Base-by-base conservation (phyloP, 1,139 yeast genomes). In the Starmera stellimalicola region DNA sequence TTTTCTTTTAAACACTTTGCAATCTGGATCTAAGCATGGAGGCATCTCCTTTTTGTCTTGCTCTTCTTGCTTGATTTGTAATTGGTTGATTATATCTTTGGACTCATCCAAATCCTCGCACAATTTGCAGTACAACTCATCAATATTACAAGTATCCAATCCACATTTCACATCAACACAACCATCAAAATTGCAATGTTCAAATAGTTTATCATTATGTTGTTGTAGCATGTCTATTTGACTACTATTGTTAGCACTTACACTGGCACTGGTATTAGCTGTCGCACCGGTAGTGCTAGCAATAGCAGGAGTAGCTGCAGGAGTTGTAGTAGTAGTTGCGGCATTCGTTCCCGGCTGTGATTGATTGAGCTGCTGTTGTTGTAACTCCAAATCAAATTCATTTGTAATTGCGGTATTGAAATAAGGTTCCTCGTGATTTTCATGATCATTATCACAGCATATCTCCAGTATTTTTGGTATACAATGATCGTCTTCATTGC, bases 381-480 rank as follows among this genome's bases (percentile, higher is more conserved):
- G 25, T 7, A 22, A 22, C 3, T 22, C 25, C 7, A 26, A 9
- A 27, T 27, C 29, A 15, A 15, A 27, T 14, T 37, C 40, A 7
- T 32, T 27, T 4, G 15, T 8, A 3, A 28, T 14, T 18, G 23
- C 14, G 10, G 30, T 12, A 10, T 18, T 12, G 15, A 28, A 28
- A n/a, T 20, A 12, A 25, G 31, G 36, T 18, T 33, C 27, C 9
- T 31, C 18, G 12, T 29, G 15, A 20, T 27, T 16, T 17, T 30
- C 33, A 38, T 58, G 62, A 9, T 49, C 44, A 24, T 48, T 46
- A 23, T 59, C 63, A 45, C 65, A 62, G 35, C 65, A 60, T 2
- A 60, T 50, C 39, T 60, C 65, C 29, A 62, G 44, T 16, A 59
- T 44, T 38, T 54, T 55, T 1, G 65, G 65, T 32, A 48, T 50